These are phyloP conservation scores for Phytophthora ramorum DNA, from an alignment of 352 stramenopile species.

Conservation along the genomic window DNA sequence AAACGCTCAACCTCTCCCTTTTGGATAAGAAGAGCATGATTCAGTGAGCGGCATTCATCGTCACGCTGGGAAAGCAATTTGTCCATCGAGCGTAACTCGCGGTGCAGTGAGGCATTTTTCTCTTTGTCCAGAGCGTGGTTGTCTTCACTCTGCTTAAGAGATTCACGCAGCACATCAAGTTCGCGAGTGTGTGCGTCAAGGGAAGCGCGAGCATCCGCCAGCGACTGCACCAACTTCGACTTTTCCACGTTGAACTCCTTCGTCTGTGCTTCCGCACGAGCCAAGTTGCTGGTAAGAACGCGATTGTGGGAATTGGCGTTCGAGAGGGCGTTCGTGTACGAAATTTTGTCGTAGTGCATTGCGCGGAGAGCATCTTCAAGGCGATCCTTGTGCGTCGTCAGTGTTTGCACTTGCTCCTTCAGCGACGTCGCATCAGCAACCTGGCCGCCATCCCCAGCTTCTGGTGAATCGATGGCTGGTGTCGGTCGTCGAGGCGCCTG, in stretches of 20 bases:
- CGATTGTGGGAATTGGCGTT: conserved; percentile 84
- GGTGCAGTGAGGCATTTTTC: conserved; percentile 76
- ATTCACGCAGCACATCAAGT: conserved; percentile 63
- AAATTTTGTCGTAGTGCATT: conserved; percentile 86
- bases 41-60: conserved; percentile 69
- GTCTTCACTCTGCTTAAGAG: conserved; percentile 66
- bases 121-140: conserved; percentile 59
- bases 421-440: conserved; percentile 27
- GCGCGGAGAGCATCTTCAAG: conserved; percentile 79
- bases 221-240: conserved; percentile 49
- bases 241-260: conserved; percentile 49
- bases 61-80: conserved; percentile 73
- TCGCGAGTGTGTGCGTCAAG: conserved; percentile 56
- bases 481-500: not conserved
- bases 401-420: conserved; percentile 60
- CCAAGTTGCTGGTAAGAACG: conserved; percentile 65
- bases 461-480: not conserved
- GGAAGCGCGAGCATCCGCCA: conserved; percentile 47
- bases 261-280: conserved; percentile 60
- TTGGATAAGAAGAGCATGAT: conserved; percentile 59
- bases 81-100: conserved; percentile 76
- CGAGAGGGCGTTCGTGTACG: conserved; percentile 80
- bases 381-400: conserved; percentile 63
- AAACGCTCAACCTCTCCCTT: conserved; percentile 68
- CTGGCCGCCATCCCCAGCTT: conserved; percentile 6